A percentile compares a stretch with the other conserved stretches of the same genome.
Evolutionary conservation across 169 alveolate genomes (phyloP).

Genomic region (Perkinsus chesapeaki): DNA sequence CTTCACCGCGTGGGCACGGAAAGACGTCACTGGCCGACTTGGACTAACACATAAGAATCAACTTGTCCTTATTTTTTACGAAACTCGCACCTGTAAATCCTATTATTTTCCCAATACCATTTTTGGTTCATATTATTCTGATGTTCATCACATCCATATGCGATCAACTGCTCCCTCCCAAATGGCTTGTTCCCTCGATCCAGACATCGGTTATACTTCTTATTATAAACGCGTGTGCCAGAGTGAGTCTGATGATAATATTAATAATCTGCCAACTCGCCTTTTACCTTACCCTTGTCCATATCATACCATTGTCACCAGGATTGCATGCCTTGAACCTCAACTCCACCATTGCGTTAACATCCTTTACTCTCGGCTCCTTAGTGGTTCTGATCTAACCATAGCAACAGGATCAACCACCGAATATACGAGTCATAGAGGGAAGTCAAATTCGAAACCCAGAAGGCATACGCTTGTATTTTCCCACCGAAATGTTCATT

Average conservation of each 20-base stretch:
- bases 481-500: too few relatives aligned
- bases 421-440: too few relatives aligned
- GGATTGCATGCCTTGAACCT: background rate
- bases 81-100: background rate
- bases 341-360: background rate
- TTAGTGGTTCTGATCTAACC: background rate
- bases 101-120: background rate
- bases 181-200: background rate
- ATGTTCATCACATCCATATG: background rate
- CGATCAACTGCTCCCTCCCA: background rate
- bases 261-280: background rate
- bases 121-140: background rate
- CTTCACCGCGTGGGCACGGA: background rate
- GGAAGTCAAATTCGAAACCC: too few relatives aligned
- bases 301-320: background rate
- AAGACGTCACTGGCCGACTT: background rate
- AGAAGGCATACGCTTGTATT: too few relatives aligned
- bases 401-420: background rate
- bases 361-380: background rate
- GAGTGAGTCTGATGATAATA: background rate
- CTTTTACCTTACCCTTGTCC: background rate
- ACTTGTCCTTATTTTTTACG: background rate
- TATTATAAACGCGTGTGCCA: background rate
- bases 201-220: background rate
- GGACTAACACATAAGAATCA: background rate